Conservation (phyloP, 2,329 filamentous ascomycete species). For the Exophiala xenobiotica region DNA sequence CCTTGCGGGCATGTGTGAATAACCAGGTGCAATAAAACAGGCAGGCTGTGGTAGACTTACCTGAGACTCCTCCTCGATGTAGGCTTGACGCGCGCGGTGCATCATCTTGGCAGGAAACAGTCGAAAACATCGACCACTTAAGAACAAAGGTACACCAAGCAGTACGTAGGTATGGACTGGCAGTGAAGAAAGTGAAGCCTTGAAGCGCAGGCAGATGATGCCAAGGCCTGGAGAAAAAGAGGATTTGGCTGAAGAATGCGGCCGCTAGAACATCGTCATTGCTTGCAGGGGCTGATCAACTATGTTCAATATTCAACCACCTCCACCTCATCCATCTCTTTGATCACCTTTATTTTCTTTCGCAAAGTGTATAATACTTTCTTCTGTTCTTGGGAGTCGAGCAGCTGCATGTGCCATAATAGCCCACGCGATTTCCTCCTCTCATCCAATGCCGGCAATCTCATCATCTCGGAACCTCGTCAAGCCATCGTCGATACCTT, state of each 20-base stretch:
- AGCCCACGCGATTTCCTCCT: not conserved
- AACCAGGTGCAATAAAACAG: slow-evolving; percentile 9
- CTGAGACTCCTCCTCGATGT: slow-evolving; percentile 81
- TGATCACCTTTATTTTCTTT: not conserved
- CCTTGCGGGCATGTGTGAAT: slow-evolving; percentile 30
- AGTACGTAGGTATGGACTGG: not conserved
- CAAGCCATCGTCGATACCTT: slow-evolving; percentile 1
- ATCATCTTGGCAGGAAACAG: slow-evolving; percentile 51
- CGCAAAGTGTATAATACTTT: slow-evolving; percentile 12
- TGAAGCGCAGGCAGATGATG: not conserved
- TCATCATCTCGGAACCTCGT: not conserved
- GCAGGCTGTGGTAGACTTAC: slow-evolving; percentile 48
- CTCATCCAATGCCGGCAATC: slow-evolving; percentile 11
- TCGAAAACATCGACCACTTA: too few relatives aligned
- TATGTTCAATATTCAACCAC: not conserved
- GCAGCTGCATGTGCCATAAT: slow-evolving; percentile 11
- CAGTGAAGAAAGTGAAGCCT: not conserved
- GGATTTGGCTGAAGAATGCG: not conserved
- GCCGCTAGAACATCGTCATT: slow-evolving; percentile 1
- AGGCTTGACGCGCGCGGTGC: slow-evolving; percentile 88
- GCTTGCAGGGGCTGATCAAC: not conserved
- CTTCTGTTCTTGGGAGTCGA: not conserved
- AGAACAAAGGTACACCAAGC: too few relatives aligned
- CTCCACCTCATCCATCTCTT: not conserved
- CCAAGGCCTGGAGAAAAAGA: not conserved